phyloP scores from a whole-genome alignment of 805 yeast genomes.

The Cyberlindnera subsufficiens region DNA sequence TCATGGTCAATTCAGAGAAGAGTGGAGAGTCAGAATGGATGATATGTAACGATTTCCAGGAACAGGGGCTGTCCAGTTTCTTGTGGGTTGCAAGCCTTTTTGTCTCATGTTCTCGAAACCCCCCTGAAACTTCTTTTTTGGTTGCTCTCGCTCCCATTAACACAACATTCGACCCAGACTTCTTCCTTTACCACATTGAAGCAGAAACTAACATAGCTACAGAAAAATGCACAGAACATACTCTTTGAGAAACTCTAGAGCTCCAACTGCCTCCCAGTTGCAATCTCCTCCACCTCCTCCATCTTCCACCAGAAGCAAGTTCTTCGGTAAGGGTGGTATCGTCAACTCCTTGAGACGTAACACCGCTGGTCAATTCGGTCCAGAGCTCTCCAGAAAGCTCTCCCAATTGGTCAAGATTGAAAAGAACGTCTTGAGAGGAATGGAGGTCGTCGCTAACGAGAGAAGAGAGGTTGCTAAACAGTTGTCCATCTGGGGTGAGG shows the following conservation, averaged over 20 bases:
- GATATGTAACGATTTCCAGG: no score
- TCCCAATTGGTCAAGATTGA: slow-evolving; percentile 74
- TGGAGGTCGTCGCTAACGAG: slow-evolving; percentile 72
- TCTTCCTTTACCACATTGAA: background rate
- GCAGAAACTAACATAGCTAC: slow-evolving; percentile 6
- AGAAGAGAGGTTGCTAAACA: slow-evolving; percentile 80
- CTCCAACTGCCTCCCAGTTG: slow-evolving; percentile 95
- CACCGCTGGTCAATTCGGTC: slow-evolving; percentile 76
- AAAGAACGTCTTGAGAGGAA: slow-evolving; percentile 73
- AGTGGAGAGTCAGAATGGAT: no score
- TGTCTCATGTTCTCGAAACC: background rate
- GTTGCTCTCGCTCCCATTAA: background rate
- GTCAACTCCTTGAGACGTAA: slow-evolving; percentile 58
- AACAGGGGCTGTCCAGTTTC: no score
- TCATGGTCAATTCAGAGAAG: no score
- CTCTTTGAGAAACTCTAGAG: slow-evolving; percentile 90
- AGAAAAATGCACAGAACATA: slow-evolving; percentile 90
- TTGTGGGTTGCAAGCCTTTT: background rate
- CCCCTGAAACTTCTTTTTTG: background rate
- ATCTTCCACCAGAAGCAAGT: slow-evolving; percentile 80
- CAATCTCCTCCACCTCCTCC: slow-evolving; percentile 95
- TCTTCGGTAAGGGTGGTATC: slow-evolving; percentile 77
- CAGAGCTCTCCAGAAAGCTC: slow-evolving; percentile 71
- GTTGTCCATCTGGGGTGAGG: slow-evolving; percentile 82
- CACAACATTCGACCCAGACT: background rate